phyloP scores from a whole-genome alignment of 495 filamentous ascomycete genomes.

The Zalerion maritima region DNA sequence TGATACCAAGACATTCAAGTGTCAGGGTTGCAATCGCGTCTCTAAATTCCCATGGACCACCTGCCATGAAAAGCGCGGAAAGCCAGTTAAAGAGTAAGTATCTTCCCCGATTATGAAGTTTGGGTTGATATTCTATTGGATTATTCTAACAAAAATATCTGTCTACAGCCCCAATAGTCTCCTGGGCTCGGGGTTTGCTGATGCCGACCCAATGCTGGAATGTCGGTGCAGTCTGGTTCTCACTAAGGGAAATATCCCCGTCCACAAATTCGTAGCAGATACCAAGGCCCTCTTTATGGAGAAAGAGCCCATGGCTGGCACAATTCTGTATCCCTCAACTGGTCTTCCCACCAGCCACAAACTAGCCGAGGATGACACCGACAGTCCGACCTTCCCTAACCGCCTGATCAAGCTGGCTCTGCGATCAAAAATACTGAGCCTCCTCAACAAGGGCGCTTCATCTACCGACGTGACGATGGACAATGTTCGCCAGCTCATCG shows the following conservation, averaged over 20 bases:
- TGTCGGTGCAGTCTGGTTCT: slow-evolving; percentile 39
- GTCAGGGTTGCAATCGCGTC: slow-evolving; percentile 36
- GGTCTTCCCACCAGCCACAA: slow-evolving; percentile 16
- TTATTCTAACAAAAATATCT: no score
- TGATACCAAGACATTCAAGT: slow-evolving; percentile 32
- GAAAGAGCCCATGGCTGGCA: slow-evolving; percentile 48
- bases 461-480: slow-evolving; percentile 26
- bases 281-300: slow-evolving; percentile 25
- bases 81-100: no score
- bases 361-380: slow-evolving; percentile 1
- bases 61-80: no score
- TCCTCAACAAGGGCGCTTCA: slow-evolving; percentile 12
- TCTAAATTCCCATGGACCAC: slow-evolving; percentile 47
- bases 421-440: slow-evolving; percentile 18
- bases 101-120: no score
- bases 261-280: slow-evolving; percentile 44
- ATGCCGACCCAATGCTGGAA: no score
- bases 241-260: slow-evolving; percentile 37
- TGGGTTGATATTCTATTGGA: no score
- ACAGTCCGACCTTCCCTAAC: slow-evolving; percentile 48
- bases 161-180: no score
- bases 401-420: slow-evolving; percentile 34
- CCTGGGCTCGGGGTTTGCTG: no score
- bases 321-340: slow-evolving; percentile 29
- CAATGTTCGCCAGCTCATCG: slow-evolving; percentile 26